Conservation (phyloP, 1,139 yeast species). For the Pichia sp. region DNA sequence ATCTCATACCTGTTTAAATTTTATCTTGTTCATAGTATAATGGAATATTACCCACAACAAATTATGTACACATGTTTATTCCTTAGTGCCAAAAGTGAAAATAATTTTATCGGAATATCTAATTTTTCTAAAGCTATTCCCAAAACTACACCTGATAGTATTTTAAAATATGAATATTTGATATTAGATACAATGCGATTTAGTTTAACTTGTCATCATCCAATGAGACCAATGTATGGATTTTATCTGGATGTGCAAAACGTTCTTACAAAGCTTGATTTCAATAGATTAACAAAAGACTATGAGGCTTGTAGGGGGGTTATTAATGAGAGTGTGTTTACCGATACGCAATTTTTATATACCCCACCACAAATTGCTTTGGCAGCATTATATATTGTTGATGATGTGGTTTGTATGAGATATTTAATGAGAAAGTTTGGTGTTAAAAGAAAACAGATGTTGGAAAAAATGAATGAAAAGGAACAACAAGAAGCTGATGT, state of each 20-base stretch:
- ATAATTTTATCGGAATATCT: slow-evolving; percentile 78
- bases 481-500: too few relatives aligned
- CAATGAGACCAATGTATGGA: slow-evolving; percentile 83
- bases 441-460: slow-evolving; percentile 20
- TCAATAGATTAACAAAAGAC: slow-evolving; percentile 43
- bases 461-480: slow-evolving; percentile 12
- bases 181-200: slow-evolving; percentile 70
- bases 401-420: slow-evolving; percentile 55
- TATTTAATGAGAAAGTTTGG: slow-evolving; percentile 57
- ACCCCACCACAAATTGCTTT: slow-evolving; percentile 96
- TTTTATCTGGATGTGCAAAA: slow-evolving; percentile 84
- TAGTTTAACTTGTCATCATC: slow-evolving; percentile 81
- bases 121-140: slow-evolving; percentile 69
- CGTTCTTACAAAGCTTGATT: slow-evolving; percentile 36
- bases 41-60: slow-evolving; percentile 83
- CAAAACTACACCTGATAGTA: slow-evolving; percentile 58
- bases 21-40: slow-evolving; percentile 69
- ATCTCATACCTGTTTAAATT: slow-evolving; percentile 76
- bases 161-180: slow-evolving; percentile 71
- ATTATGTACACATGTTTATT: slow-evolving; percentile 81
- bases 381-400: slow-evolving; percentile 68
- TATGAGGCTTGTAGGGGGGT: slow-evolving; percentile 65
- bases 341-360: slow-evolving; percentile 70
- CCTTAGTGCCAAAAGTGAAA: slow-evolving; percentile 88
- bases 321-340: slow-evolving; percentile 58